Conservation (phyloP, 169 alveolate species). For the Toxoplasma gondii region DNA sequence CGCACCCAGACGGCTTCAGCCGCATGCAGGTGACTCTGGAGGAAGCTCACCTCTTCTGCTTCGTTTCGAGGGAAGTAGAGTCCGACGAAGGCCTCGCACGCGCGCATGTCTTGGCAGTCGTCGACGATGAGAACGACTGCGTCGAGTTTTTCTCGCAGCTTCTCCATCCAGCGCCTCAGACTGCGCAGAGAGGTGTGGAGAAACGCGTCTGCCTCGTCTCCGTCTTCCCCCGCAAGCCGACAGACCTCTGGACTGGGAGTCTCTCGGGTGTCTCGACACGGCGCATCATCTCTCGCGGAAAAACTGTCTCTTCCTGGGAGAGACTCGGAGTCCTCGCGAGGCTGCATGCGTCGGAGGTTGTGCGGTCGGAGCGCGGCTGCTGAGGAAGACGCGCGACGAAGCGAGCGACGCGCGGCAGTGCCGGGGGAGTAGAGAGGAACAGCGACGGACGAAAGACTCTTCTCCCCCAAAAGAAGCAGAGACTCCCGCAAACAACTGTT, state of each 20-base stretch:
- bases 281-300: no score
- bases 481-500: constrained; percentile 46
- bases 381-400: background rate
- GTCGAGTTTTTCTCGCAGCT: constrained; percentile 32
- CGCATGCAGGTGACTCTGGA: no score
- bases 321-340: no score
- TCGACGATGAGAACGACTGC: constrained; percentile 46
- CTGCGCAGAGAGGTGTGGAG: constrained; percentile 47
- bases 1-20: no score
- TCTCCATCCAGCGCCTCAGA: constrained; percentile 51
- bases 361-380: background rate
- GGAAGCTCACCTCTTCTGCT: constrained; percentile 27
- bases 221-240: background rate
- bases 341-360: background rate
- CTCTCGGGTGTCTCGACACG: background rate
- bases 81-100: background rate
- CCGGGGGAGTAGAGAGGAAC: constrained; percentile 10
- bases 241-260: background rate
- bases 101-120: background rate
- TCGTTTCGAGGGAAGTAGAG: constrained; percentile 49
- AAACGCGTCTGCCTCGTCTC: background rate
- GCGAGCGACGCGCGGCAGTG: background rate
- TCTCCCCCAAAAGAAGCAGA: constrained; percentile 9
- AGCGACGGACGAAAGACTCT: constrained; percentile 3
- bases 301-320: background rate